These are phyloP conservation scores for Sugiyamaella floridensis DNA, from an alignment of 805 yeast species.

Conservation along the genomic window DNA sequence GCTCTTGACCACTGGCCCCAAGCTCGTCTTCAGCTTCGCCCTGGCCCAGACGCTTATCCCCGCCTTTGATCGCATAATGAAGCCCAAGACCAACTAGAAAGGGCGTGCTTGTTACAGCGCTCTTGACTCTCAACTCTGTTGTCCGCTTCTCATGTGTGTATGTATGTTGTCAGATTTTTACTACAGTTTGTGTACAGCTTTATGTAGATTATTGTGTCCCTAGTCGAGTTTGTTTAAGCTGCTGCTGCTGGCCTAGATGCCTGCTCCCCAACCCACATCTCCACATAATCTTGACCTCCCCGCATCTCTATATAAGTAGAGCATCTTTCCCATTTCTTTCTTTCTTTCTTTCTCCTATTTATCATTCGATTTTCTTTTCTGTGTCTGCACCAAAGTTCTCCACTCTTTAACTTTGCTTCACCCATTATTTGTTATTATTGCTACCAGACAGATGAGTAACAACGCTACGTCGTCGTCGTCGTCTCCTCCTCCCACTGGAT, in stretches of 20 bases:
- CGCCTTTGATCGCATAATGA: conserved; percentile 62
- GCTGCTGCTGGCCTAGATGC: neutral
- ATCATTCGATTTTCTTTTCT: neutral
- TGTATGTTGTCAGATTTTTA: neutral
- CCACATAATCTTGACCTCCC: neutral
- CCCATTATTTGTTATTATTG: no score
- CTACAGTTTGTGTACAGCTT: neutral
- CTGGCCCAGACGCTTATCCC: conserved; percentile 96
- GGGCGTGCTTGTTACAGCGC: neutral
- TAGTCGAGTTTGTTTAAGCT: neutral
- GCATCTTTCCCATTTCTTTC: neutral
- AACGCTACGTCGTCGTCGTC: no score
- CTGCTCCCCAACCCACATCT: neutral
- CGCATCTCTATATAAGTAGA: neutral
- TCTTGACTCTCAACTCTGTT: no score
- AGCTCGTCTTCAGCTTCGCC: conserved; percentile 96
- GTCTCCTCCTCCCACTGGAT: no score
- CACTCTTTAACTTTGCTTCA: no score
- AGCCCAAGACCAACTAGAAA: conserved; percentile 35
- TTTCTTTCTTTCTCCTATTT: neutral
- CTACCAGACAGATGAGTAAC: no score
- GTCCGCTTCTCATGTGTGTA: neutral
- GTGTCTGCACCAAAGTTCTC: no score
- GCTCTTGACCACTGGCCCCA: conserved; percentile 95
- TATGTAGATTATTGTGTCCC: neutral